Base-by-base conservation (phyloP, 2,329 filamentous ascomycete genomes). In the Trichoderma harzianum region DNA sequence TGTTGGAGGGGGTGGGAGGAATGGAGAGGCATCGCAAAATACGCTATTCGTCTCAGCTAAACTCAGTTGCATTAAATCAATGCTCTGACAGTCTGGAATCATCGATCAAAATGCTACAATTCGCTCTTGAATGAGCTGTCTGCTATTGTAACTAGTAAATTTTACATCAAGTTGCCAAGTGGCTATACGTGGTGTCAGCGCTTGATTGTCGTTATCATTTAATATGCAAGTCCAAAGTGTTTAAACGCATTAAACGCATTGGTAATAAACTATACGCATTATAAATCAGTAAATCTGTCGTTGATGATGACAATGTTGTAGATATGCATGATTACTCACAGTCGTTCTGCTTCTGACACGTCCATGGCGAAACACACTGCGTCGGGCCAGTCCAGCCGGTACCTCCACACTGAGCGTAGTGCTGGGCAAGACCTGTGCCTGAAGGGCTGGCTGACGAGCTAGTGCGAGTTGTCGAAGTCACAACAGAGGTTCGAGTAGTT, bases 201-300 rank as follows among this genome's bases (percentile, higher is more conserved):
- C 43, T 10, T 11, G 14, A 18, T 28, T 11, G 4, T 57, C 14
- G 26, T n/a, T 12, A 10, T 57, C 14, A 28, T 55, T 32, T 7
- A 26, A 34, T n/a, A 39, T 39, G 18, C 26, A 32, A 34, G 14
- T n/a, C 18, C 30, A 8, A 5, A 28, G 3, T 67, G 7, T 39
- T 61, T 34, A 69, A n/a, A 69, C 28, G 10, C 66, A 61, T 58
- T 61, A 69, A n/a, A 69, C 55, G 6, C 66, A 69, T 60, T 69
- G 66, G 11, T 47, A 69, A 30, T 69, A 69, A 28, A 12, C 66
- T 69, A 26, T 18, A 7, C 10, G 12, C 2, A 21, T n/a, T n/a
- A 8, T 28, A 3, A 14, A n/a, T 69, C 21, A 61, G 66, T 34
- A 32, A 69, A 11, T 30, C 10, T 26, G 11, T 5, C 18, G 3